Evolutionary conservation across 2,329 filamentous ascomycete genomes (phyloP).

Genomic region (Alternaria burnsii): DNA sequence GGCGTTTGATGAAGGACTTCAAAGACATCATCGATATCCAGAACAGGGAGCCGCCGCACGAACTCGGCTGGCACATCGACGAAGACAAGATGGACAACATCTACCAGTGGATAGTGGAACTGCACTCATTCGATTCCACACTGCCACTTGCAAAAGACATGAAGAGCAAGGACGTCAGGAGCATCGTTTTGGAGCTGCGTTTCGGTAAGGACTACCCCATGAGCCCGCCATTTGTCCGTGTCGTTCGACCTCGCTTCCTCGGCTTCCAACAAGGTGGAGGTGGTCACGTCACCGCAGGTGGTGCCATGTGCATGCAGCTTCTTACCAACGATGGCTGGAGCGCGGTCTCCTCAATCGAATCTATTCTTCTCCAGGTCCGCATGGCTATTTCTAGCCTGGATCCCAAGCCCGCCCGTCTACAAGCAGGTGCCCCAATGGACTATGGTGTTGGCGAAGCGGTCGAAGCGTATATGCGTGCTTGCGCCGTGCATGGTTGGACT

Average conservation of each 20-base stretch:
- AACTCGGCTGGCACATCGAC: conserved; percentile 87
- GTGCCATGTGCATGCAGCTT: conserved; percentile 83
- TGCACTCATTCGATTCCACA: conserved; percentile 78
- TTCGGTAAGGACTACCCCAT: conserved; percentile 81
- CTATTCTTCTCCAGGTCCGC: conserved; percentile 80
- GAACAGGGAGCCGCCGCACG: conserved; percentile 64
- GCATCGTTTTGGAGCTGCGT: conserved; percentile 81
- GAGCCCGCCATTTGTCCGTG: conserved; percentile 82
- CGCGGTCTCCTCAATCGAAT: conserved; percentile 76
- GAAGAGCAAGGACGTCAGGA: conserved; percentile 66
- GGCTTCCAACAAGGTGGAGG: conserved; percentile 77
- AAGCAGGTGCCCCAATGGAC: conserved; percentile 51
- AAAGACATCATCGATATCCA: conserved; percentile 71
- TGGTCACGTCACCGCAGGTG: conserved; percentile 84
- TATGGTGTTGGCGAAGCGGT: conserved; percentile 77
- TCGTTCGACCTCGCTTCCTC: conserved; percentile 81
- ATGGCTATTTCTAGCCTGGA: conserved; percentile 76
- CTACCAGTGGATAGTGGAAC: conserved; percentile 91
- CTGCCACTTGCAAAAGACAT: conserved; percentile 80
- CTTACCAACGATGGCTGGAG: conserved; percentile 86
- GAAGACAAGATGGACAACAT: conserved; percentile 72
- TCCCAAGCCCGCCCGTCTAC: conserved; percentile 75
- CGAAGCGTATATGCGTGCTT: conserved; percentile 75
- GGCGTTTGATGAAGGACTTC: conserved; percentile 71
- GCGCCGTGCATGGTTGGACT: conserved; percentile 74